Percentiles rank a stretch among this genome's conserved stretches.
phyloP scores from a whole-genome alignment of 805 yeast species.

The Ogataea nonfermentans region DNA sequence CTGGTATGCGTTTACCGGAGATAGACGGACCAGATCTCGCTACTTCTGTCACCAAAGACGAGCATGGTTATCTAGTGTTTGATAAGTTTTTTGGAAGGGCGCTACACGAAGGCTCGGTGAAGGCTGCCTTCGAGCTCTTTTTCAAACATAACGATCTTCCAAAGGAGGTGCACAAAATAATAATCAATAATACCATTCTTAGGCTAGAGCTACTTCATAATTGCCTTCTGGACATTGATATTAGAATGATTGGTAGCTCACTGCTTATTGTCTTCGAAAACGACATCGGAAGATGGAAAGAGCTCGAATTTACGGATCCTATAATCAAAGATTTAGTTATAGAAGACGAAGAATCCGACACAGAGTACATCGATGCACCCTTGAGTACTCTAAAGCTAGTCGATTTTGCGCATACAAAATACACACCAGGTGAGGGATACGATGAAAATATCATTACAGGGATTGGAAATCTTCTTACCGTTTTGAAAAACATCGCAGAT shows the following conservation, averaged over 20 bases:
- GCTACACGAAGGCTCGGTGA: slow-evolving; percentile 43
- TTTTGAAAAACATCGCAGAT: slow-evolving; percentile 35
- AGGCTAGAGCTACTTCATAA: slow-evolving; percentile 66
- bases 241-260: slow-evolving; percentile 69
- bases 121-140: slow-evolving; percentile 44
- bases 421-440: slow-evolving; percentile 58
- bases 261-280: slow-evolving; percentile 73
- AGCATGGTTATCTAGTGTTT: slow-evolving; percentile 46
- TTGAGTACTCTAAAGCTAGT: slow-evolving; percentile 66
- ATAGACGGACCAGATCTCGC: slow-evolving; percentile 19
- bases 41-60: slow-evolving; percentile 12
- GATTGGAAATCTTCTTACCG: slow-evolving; percentile 53
- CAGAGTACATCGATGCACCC: slow-evolving; percentile 21
- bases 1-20: slow-evolving; percentile 8
- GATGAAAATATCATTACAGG: slow-evolving; percentile 76
- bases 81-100: slow-evolving; percentile 73
- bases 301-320: slow-evolving; percentile 40
- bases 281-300: slow-evolving; percentile 54
- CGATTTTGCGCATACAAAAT: slow-evolving; percentile 86
- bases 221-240: slow-evolving; percentile 59
- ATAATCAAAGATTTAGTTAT: slow-evolving; percentile 27
- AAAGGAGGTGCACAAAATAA: slow-evolving; percentile 31
- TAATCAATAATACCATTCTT: slow-evolving; percentile 48
- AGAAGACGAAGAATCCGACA: slow-evolving; percentile 31
- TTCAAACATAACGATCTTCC: slow-evolving; percentile 40